These are phyloP conservation scores for Nakaseomyces uthaithaninus DNA, from an alignment of 1,139 yeast species.

Conservation along the genomic window DNA sequence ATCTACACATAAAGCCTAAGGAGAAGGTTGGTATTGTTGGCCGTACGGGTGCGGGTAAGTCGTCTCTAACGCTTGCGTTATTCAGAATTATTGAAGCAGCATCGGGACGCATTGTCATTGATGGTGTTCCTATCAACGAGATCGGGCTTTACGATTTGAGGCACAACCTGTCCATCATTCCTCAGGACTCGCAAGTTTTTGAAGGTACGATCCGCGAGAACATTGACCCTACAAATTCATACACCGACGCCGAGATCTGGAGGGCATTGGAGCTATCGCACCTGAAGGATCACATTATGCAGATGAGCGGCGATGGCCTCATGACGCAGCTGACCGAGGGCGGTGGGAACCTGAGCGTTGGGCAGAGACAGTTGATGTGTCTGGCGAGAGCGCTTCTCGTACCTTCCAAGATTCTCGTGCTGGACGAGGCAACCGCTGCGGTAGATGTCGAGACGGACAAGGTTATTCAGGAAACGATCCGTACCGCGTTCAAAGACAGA, in stretches of 20 bases:
- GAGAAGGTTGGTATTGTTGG: conserved; percentile 95
- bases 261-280: conserved; percentile 77
- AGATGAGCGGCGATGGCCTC: conserved; percentile 53
- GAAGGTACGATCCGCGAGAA: conserved; percentile 86
- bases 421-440: conserved; percentile 97
- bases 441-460: conserved; percentile 94
- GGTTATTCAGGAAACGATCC: conserved; percentile 77
- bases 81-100: conserved; percentile 84
- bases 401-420: conserved; percentile 66
- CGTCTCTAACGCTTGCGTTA: conserved; percentile 79
- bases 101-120: conserved; percentile 66
- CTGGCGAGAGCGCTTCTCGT: conserved; percentile 80
- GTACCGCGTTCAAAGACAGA: conserved; percentile 75
- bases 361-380: conserved; percentile 88
- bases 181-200: conserved; percentile 95
- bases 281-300: conserved; percentile 60
- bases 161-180: conserved; percentile 79
- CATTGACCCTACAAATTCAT: conserved; percentile 71
- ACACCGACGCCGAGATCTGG: conserved; percentile 77
- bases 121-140: conserved; percentile 54
- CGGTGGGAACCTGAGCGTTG: conserved; percentile 81
- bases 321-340: conserved; percentile 68
- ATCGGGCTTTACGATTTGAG: conserved; percentile 82
- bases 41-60: conserved; percentile 96
- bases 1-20: conserved; percentile 55